These are phyloP conservation scores for Leccinum subrobustum DNA, from an alignment of 1,284 basidiomycete genomes.

Conservation along the genomic window DNA sequence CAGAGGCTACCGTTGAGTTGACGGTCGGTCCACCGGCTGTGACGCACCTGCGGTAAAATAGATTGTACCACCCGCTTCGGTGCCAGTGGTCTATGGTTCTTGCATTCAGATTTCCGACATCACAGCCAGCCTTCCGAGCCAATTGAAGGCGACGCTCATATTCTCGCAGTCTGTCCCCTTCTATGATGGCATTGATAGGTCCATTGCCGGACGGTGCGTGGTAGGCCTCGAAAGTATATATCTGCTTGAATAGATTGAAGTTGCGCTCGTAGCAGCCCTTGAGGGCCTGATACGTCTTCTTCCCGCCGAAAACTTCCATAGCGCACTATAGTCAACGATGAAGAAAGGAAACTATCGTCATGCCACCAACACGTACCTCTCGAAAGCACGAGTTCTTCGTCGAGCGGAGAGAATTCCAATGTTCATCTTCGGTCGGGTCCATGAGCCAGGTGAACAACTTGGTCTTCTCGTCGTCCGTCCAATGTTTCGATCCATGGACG, in stretches of 20 bases:
- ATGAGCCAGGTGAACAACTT: conserved; percentile 73
- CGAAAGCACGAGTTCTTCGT: conserved; percentile 77
- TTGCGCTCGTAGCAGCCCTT: conserved; percentile 81
- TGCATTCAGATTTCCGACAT: conserved; percentile 67
- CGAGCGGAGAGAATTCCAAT: conserved; percentile 69
- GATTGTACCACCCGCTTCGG: conserved; percentile 65
- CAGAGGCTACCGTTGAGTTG: conserved; percentile 1
- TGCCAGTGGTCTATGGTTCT: conserved; percentile 76
- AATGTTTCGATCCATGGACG: conserved; percentile 68
- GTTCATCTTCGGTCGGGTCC: conserved; percentile 64
- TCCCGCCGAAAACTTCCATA: conserved; percentile 60
- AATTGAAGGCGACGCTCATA: conserved; percentile 62
- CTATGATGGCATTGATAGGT: conserved; percentile 42
- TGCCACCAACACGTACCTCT: conserved; percentile 47
- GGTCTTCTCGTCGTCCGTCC: conserved; percentile 77
- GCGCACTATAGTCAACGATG: conserved; percentile 50
- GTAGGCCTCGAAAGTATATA: conserved; percentile 64
- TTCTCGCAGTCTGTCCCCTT: conserved; percentile 60
- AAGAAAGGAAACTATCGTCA: background rate
- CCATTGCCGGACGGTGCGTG: conserved; percentile 41
- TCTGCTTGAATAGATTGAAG: conserved; percentile 76
- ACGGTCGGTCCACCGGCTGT: background rate
- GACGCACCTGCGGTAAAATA: conserved; percentile 60
- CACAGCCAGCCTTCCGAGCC: conserved; percentile 59
- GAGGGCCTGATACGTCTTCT: conserved; percentile 76